phyloP scores from a whole-genome alignment of 192 early-diverging fungal species.

The Backusella mclennaniae region DNA sequence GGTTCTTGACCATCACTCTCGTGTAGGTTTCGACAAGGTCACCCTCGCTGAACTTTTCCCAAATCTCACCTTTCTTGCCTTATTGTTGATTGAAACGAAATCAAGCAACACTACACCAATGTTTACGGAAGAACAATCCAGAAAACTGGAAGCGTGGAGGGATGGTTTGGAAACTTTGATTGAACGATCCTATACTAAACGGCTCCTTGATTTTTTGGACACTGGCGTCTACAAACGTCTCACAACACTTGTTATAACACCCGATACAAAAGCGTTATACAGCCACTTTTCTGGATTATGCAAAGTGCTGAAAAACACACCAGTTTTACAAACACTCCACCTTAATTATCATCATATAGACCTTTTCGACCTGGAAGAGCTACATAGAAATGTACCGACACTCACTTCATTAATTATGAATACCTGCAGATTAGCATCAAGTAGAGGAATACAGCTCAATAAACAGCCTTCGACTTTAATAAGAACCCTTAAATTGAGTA shows the following conservation, averaged over 20 bases:
- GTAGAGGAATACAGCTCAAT: not conserved
- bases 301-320: not conserved
- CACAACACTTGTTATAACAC: not conserved
- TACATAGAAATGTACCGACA: not conserved
- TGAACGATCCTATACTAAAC: conserved; percentile 1
- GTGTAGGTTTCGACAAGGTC: not conserved
- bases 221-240: not conserved
- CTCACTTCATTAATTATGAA: not conserved
- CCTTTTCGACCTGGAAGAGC: not conserved
- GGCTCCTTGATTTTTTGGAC: not conserved
- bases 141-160: not conserved
- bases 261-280: not conserved
- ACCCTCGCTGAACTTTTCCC: not conserved
- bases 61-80: not conserved
- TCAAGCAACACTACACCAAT: not conserved
- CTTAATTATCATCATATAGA: not conserved
- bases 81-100: not conserved
- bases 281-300: not conserved
- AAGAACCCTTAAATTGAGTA: not conserved
- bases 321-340: not conserved
- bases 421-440: not conserved
- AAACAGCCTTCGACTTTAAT: not conserved
- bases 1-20: not conserved
- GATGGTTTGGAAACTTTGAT: not conserved
- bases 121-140: not conserved